Percentiles rank a stretch among this genome's conserved stretches.
Conservation (phyloP, 805 yeast species). For the Saccharomycopsis synnaedendra region DNA sequence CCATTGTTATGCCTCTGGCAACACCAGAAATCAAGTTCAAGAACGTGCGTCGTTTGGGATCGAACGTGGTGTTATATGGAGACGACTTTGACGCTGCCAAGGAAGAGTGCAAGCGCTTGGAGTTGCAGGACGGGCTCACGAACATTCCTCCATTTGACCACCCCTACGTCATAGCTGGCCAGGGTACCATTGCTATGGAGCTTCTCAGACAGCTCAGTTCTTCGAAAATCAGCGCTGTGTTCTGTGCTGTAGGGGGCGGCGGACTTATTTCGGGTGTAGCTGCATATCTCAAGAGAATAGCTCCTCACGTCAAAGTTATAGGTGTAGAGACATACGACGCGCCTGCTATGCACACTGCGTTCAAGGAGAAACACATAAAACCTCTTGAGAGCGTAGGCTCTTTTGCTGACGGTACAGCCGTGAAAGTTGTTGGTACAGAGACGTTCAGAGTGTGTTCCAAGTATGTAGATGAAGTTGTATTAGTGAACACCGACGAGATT, state of each 20-base stretch:
- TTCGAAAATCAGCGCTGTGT: constrained; percentile 71
- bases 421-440: constrained; percentile 79
- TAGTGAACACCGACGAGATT: constrained; percentile 84
- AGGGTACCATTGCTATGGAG: constrained; percentile 95
- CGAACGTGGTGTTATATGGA: constrained; percentile 87
- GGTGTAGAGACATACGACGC: constrained; percentile 97
- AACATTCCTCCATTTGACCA: constrained; percentile 98
- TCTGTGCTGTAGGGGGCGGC: constrained; percentile 95
- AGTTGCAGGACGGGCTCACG: constrained; percentile 60
- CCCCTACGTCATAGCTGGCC: constrained; percentile 97
- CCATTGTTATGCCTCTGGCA: constrained; percentile 96
- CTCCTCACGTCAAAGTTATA: constrained; percentile 93
- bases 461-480: constrained; percentile 79
- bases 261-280: constrained; percentile 90
- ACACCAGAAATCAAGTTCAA: constrained; percentile 92
- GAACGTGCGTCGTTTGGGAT: constrained; percentile 86
- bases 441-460: constrained; percentile 72
- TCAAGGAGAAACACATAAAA: constrained; percentile 43
- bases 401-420: constrained; percentile 99
- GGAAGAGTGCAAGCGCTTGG: constrained; percentile 69
- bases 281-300: constrained; percentile 82
- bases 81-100: constrained; percentile 95
- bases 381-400: constrained; percentile 71
- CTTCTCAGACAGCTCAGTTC: constrained; percentile 75
- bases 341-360: constrained; percentile 74